phyloP scores from a whole-genome alignment of 2,329 filamentous ascomycete genomes.

The Penicillium expansum region DNA sequence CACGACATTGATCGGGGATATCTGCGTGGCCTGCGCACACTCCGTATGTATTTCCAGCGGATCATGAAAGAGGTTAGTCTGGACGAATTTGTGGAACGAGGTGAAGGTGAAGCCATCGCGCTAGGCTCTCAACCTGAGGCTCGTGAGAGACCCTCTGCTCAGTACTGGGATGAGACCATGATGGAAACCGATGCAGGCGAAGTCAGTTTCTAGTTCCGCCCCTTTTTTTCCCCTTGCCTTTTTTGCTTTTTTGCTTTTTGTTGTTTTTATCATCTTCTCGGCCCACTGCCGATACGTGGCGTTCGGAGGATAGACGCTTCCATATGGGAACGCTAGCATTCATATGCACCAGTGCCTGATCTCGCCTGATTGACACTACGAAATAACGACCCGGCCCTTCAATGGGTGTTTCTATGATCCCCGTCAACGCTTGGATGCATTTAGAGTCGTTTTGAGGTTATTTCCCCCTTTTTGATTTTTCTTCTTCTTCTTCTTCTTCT shows the following conservation, averaged over 20 bases:
- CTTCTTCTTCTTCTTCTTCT: neutral
- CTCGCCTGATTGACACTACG: conserved; percentile 14
- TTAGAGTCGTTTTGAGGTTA: conserved; percentile 16
- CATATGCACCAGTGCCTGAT: conserved; percentile 13
- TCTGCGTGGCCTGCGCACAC: conserved; percentile 73
- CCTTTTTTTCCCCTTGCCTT: neutral
- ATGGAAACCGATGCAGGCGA: conserved; percentile 45
- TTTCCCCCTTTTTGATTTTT: conserved; percentile 1
- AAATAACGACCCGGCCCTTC: conserved; percentile 20
- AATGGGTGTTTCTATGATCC: conserved; percentile 20
- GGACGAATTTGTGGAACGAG: conserved; percentile 45
- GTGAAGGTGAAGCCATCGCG: conserved; percentile 43
- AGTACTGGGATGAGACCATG: conserved; percentile 43
- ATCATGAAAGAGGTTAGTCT: conserved; percentile 74
- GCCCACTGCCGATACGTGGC: conserved; percentile 11
- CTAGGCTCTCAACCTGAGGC: conserved; percentile 35
- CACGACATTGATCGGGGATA: conserved; percentile 84
- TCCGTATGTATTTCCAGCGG: conserved; percentile 79
- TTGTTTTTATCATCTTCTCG: neutral
- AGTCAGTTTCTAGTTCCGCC: conserved; percentile 42
- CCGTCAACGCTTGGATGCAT: conserved; percentile 22
- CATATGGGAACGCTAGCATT: conserved; percentile 6
- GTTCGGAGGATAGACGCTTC: conserved; percentile 16
- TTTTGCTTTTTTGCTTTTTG: neutral
- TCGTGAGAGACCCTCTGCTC: conserved; percentile 30